These are phyloP conservation scores for Clonostachys solani DNA, from an alignment of 2,329 filamentous ascomycete genomes.

Conservation along the genomic window DNA sequence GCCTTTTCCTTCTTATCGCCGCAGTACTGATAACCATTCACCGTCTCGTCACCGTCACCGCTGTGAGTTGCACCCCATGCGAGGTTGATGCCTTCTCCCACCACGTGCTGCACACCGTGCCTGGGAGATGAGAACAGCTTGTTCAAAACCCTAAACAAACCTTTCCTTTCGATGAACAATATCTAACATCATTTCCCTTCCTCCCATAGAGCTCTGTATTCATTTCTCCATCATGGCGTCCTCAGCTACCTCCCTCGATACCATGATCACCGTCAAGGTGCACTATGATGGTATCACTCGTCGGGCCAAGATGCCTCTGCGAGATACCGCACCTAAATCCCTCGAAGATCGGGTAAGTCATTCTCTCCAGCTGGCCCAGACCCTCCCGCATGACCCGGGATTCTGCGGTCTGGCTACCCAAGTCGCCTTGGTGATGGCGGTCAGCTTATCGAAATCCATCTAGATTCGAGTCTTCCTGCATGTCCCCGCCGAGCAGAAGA, in stretches of 20 bases:
- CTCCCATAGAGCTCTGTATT: neutral
- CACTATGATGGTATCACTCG: conserved; percentile 70
- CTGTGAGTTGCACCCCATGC: no score
- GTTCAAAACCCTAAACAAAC: neutral
- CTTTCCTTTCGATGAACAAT: neutral
- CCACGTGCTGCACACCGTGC: neutral
- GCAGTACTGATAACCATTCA: neutral
- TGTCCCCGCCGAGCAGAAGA: conserved; percentile 29
- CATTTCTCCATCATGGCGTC: conserved; percentile 3
- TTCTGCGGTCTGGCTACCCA: neutral
- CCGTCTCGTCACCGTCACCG: neutral
- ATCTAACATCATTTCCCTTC: neutral
- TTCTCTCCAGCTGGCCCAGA: neutral
- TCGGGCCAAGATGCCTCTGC: conserved; percentile 85
- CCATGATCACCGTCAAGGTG: conserved; percentile 76
- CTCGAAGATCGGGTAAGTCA: conserved; percentile 82
- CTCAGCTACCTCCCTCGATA: conserved; percentile 14
- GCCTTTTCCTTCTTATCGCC: conserved; percentile 1
- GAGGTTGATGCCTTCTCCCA: neutral
- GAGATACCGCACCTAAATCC: conserved; percentile 70
- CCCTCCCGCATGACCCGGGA: neutral
- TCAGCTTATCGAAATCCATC: neutral
- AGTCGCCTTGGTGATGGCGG: neutral
- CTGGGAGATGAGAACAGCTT: neutral
- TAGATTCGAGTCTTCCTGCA: conserved; percentile 29